Evolutionary conservation across 768 basidiomycete genomes (phyloP), one percentile per base, ranked within the genome.

Genomic region (Collybiopsis luxurians): DNA sequence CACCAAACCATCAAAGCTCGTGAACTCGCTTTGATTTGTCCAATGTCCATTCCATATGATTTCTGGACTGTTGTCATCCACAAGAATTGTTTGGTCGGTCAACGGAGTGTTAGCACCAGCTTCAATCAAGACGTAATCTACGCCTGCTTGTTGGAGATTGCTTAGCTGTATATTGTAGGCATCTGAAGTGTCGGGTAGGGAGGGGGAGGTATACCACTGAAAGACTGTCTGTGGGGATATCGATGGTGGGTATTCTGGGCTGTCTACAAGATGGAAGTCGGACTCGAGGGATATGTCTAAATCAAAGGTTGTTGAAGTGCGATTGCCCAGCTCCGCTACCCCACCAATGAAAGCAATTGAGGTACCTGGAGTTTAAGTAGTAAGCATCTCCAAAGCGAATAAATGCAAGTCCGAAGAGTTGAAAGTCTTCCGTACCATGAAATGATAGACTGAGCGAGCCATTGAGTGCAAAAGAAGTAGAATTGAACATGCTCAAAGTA

Each of bases 71-170:
- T 36, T 40, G 17, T 61, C 60, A 42, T 61, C 60, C 0, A 61
- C 56, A n/a, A 61, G 45, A 17, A 61, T 61, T 19, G 57, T 58
- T 15, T 55, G 57, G 10, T 56, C 60, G 17, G 10, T 26, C 11
- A 61, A 38, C 23, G 3, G 13, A 3, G 60, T 61, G 27, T 38
- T n/a, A 3, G 53, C 38, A 12, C 53, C 47, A 17, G 54, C 51
- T 21, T 53, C 53, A 30, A 61, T 49, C 17, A 61, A 28, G n/a
- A 49, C 57, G 31, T 61, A 61, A 46, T 61, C 53, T 24, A 58
- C 34, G 34, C 12, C 34, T 12, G 31, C 34, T 19, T 23, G 30
- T 15, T 39, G 6, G 5, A 53, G 27, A 39, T 39, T 39, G 23
- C 12, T 7, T 5, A 39, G 9, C 6, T 6, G 4, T 10, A 53